phyloP scores from a whole-genome alignment of 2,329 filamentous ascomycete species.

The Hypoxylon sp. region DNA sequence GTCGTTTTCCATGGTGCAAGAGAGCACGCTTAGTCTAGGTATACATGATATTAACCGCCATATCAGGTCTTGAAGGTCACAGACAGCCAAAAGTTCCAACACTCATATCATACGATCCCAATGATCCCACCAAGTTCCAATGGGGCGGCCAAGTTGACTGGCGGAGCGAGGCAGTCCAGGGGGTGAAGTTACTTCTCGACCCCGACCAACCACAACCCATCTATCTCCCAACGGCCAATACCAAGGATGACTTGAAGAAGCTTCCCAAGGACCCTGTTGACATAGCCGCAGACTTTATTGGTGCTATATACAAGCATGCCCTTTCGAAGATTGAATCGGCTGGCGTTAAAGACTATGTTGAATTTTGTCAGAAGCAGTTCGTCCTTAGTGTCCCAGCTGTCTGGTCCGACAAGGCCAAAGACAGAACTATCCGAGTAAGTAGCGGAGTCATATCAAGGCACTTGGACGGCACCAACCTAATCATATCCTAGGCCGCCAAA shows the following conservation, averaged over 20 bases:
- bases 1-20: neutral
- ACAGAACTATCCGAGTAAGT: neutral
- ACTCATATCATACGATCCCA: neutral
- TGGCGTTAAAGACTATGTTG: neutral
- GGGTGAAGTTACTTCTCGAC: conserved; percentile 13
- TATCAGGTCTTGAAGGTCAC: neutral
- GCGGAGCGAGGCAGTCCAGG: conserved; percentile 5
- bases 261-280: neutral
- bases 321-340: neutral
- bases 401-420: conserved; percentile 2
- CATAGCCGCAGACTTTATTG: neutral
- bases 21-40: neutral
- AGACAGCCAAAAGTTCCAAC: neutral
- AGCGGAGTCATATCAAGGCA: neutral
- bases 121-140: conserved; percentile 7
- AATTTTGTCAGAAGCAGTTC: neutral
- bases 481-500: neutral
- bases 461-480: neutral
- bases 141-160: conserved; percentile 12
- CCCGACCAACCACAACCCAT: neutral
- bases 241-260: neutral
- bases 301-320: neutral
- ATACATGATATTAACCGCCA: neutral
- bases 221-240: neutral
- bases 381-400: neutral